Percentiles rank a stretch among this genome's conserved stretches.
Evolutionary conservation across 202 grass and related monocot genomes (phyloP).

Genomic region (Miscanthus sacchariflorus): DNA sequence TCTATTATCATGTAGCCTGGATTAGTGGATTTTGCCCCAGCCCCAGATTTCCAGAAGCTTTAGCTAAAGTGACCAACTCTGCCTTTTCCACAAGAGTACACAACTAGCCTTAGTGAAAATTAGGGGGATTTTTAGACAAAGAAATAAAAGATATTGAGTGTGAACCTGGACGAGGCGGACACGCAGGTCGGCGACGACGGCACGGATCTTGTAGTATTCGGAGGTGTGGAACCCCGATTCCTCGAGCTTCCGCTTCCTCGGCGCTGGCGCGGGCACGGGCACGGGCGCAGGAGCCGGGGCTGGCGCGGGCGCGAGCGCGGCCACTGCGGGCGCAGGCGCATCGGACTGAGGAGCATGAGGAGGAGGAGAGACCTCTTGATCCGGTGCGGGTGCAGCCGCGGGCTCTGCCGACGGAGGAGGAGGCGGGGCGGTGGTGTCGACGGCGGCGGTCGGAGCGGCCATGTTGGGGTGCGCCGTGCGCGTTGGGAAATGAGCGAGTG

Average conservation of each 20-base stretch:
- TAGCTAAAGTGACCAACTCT: constrained; percentile 5
- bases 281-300: background rate
- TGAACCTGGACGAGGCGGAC: constrained; percentile 61
- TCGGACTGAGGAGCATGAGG: constrained; percentile 22
- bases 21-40: background rate
- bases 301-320: background rate
- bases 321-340: constrained; percentile 8
- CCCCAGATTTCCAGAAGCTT: background rate
- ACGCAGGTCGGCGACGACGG: constrained; percentile 56
- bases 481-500: background rate
- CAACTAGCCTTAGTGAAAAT: constrained; percentile 1
- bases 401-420: constrained; percentile 41
- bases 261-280: background rate
- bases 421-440: constrained; percentile 27
- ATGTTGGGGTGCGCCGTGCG: constrained; percentile 19
- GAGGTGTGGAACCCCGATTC: constrained; percentile 64
- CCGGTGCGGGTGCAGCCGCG: constrained; percentile 11
- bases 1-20: background rate
- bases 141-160: background rate
- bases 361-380: constrained; percentile 18
- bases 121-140: background rate
- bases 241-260: constrained; percentile 68
- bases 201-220: constrained; percentile 78
- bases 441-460: constrained; percentile 35
- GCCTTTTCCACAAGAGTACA: background rate